phyloP scores from a whole-genome alignment of 2,329 filamentous ascomycete genomes.

The Fusarium sp. region DNA sequence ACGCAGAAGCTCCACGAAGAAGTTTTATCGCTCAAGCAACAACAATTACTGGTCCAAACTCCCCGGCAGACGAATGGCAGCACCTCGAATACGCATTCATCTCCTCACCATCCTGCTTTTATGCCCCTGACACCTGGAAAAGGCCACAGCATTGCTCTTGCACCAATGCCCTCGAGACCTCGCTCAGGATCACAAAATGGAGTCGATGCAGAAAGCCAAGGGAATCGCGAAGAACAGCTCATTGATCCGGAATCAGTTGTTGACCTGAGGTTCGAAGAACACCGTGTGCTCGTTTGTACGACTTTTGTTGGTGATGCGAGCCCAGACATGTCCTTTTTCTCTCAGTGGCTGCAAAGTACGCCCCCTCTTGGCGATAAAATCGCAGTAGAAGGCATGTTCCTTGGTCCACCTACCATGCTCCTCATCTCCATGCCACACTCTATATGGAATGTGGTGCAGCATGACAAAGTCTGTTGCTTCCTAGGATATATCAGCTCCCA shows the following conservation, averaged over 20 bases:
- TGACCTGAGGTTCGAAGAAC: constrained; percentile 71
- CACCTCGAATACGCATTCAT: constrained; percentile 51
- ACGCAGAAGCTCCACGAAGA: constrained; percentile 70
- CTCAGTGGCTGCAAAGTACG: constrained; percentile 73
- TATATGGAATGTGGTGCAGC: constrained; percentile 73
- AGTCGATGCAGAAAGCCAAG: constrained; percentile 42
- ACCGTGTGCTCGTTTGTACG: constrained; percentile 73
- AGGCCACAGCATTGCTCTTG: constrained; percentile 65
- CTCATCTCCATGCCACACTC: constrained; percentile 74
- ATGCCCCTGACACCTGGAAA: constrained; percentile 69
- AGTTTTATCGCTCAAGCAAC: constrained; percentile 59
- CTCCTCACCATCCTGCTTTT: constrained; percentile 61
- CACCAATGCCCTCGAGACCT: constrained; percentile 57
- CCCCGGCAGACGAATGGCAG: constrained; percentile 61
- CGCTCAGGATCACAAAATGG: constrained; percentile 49
- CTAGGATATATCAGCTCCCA: constrained; percentile 75
- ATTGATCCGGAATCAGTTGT: constrained; percentile 63
- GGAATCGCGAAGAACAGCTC: constrained; percentile 53
- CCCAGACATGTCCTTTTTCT: constrained; percentile 74
- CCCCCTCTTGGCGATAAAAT: constrained; percentile 69
- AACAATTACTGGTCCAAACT: constrained; percentile 59
- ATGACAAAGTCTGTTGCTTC: constrained; percentile 75
- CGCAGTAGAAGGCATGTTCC: constrained; percentile 75
- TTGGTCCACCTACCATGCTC: constrained; percentile 74
- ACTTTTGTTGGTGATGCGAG: constrained; percentile 75